Evolutionary conservation across 768 basidiomycete species (phyloP).

Genomic region (Plicaturopsis crispa): DNA sequence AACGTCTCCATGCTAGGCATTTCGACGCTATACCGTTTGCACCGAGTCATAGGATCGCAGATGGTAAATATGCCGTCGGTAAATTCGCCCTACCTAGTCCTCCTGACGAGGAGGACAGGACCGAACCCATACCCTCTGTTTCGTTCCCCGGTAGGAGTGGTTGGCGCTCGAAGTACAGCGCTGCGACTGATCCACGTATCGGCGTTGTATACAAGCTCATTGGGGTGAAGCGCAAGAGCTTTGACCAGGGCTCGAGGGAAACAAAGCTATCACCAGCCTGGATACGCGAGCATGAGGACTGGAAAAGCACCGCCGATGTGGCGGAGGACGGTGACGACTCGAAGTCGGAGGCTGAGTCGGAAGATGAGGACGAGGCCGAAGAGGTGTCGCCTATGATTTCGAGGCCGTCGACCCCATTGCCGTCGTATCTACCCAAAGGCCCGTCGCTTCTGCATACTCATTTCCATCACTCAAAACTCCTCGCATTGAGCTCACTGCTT

Average conservation of each 20-base stretch:
- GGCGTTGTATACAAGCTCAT: slow-evolving; percentile 61
- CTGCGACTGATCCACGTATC: slow-evolving; percentile 64
- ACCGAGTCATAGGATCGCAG: slow-evolving; percentile 48
- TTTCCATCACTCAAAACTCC: slow-evolving; percentile 56
- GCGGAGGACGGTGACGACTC: slow-evolving; percentile 26
- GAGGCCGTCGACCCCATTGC: slow-evolving; percentile 63
- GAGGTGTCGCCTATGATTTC: slow-evolving; percentile 25
- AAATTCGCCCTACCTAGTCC: slow-evolving; percentile 70
- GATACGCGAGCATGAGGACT: slow-evolving; percentile 39
- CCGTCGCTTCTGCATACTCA: slow-evolving; percentile 60
- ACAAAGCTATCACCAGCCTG: slow-evolving; percentile 32
- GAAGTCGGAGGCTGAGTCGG: slow-evolving; percentile 19
- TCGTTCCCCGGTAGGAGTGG: slow-evolving; percentile 17
- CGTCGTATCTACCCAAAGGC: slow-evolving; percentile 64
- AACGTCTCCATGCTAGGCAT: slow-evolving; percentile 11
- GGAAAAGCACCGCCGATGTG: slow-evolving; percentile 32
- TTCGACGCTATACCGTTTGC: slow-evolving; percentile 79
- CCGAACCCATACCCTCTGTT: slow-evolving; percentile 16
- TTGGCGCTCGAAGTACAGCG: slow-evolving; percentile 50
- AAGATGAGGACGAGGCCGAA: slow-evolving; percentile 8
- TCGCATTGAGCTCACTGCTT: slow-evolving; percentile 55
- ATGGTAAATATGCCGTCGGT: slow-evolving; percentile 68
- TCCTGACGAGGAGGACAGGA: slow-evolving; percentile 40
- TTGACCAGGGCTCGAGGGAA: slow-evolving; percentile 27
- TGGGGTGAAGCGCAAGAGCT: slow-evolving; percentile 60